A percentile compares a stretch with the other conserved stretches of the same genome.
phyloP scores from a whole-genome alignment of 371 early-diverging fungal species.

The Chytridium lagenaria region DNA sequence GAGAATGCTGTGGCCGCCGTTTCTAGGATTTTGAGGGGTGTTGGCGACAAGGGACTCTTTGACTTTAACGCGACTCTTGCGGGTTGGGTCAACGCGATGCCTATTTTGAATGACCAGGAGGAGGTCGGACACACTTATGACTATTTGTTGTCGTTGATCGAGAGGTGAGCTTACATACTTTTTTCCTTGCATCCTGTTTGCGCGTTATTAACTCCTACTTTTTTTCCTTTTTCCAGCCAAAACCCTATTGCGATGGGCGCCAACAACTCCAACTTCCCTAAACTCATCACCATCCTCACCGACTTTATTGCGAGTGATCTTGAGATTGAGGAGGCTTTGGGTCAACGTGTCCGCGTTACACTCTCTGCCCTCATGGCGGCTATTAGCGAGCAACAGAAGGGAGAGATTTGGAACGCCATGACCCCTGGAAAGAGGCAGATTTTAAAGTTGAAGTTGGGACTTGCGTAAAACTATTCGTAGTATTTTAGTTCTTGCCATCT shows the following conservation, averaged over 20 bases:
- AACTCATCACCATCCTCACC: conserved; percentile 70
- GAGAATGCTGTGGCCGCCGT: conserved; percentile 92
- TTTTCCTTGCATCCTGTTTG: too few relatives aligned
- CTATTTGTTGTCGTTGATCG: conserved; percentile 77
- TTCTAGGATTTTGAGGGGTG: conserved; percentile 71
- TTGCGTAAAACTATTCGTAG: background rate
- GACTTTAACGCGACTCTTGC: conserved; percentile 71
- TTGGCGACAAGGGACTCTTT: conserved; percentile 34
- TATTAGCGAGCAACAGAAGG: background rate
- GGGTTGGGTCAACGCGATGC: conserved; percentile 80
- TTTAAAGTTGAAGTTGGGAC: background rate
- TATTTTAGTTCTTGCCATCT: too few relatives aligned
- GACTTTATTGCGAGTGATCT: conserved; percentile 61
- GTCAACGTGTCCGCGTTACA: conserved; percentile 13
- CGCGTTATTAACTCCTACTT: background rate
- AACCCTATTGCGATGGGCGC: conserved; percentile 69
- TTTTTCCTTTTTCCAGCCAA: conserved; percentile 34
- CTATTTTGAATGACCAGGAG: conserved; percentile 84
- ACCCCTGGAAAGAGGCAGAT: background rate
- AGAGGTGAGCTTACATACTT: conserved; percentile 38
- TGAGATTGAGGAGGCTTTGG: conserved; percentile 3
- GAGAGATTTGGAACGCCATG: background rate
- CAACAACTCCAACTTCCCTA: conserved; percentile 67
- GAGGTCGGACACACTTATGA: conserved; percentile 80
- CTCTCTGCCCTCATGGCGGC: conserved; percentile 14